Evolutionary conservation across 352 stramenopile species (phyloP), one percentile per base, ranked within the genome.

Genomic region (Phytopythium litorale): DNA sequence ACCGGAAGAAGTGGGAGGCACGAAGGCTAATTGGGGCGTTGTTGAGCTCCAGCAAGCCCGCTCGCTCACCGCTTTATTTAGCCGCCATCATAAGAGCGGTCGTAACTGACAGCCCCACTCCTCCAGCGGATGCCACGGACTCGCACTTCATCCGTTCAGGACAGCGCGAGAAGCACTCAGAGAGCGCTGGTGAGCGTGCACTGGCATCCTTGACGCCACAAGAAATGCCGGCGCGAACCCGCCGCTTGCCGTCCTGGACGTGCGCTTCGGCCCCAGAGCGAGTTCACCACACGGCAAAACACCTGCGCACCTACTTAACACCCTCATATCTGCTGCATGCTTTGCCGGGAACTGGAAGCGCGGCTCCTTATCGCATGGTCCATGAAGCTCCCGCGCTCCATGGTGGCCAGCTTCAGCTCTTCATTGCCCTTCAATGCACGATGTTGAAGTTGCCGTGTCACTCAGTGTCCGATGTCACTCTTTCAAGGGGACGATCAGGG

Each of bases 381-480:
- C 16, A 21, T 21, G 40, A 42, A 6, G 3, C 37, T 18, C 35
- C 35, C 35, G 35, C 35, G 8, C 35, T 49, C 43, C 43, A 49
- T 25, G 8, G 18, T 49, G 16, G 7, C 28, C 21, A 11, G 21
- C 25, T 7, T 0, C 8, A 52, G 21, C n/a, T 19, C 21, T 32
- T 21, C 18, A 28, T 32, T 32, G 28, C 28, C 5, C 35, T 40
- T 16, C 35, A 40, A 16, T 40, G 8, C 35, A 16, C 35, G 35
- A 16, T 43, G 51, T 43, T 56, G 51, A 56, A 56, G 51, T 43
- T 42, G 18, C n/a, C 9, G 23, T 54, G 48, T 54, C 48, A 54
- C 23, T 33, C 23, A 2, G 3, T 19, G 42, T 13, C 15, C n/a
- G 16, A 15, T 23, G 51, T 56, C 51, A 56, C 51, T 43, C 18